Conservation (phyloP, 2,329 filamentous ascomycete species). For the Cadophora sp. region DNA sequence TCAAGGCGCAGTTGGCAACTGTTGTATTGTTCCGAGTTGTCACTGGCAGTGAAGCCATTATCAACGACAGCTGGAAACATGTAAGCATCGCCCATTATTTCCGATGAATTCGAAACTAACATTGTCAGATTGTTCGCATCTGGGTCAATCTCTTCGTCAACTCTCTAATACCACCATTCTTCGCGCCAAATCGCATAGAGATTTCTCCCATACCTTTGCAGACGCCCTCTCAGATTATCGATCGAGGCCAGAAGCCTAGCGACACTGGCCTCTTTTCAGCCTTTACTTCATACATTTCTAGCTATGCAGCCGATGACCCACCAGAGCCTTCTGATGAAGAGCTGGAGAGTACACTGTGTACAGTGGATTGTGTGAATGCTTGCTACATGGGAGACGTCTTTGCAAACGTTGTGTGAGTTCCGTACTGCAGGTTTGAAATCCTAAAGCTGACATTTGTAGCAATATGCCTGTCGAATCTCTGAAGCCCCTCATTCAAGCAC, state of each 20-base stretch:
- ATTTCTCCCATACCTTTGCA: constrained; percentile 87
- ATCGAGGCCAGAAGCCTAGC: constrained; percentile 77
- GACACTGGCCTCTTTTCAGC: constrained; percentile 92
- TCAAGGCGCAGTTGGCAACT: constrained; percentile 90
- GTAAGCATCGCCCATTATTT: constrained; percentile 56
- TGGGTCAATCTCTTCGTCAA: constrained; percentile 97
- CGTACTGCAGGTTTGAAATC: neutral
- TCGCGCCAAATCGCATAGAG: constrained; percentile 70
- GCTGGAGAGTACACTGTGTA: constrained; percentile 91
- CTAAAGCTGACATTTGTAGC: constrained; percentile 48
- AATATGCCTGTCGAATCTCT: constrained; percentile 66
- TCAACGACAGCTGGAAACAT: constrained; percentile 79
- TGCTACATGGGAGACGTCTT: constrained; percentile 87
- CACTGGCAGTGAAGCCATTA: constrained; percentile 79
- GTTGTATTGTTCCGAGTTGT: constrained; percentile 95
- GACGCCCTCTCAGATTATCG: constrained; percentile 89
- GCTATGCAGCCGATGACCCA: constrained; percentile 96
- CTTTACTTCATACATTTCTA: constrained; percentile 96
- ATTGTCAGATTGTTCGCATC: constrained; percentile 78
- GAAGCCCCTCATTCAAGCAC: constrained; percentile 69
- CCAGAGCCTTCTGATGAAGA: constrained; percentile 98
- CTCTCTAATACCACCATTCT: constrained; percentile 85
- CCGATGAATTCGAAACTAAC: constrained; percentile 46
- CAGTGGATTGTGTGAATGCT: constrained; percentile 91
- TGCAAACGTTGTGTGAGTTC: constrained; percentile 76